phyloP scores from a whole-genome alignment of 179 eudicot genomes.

The Silene vulgaris region DNA sequence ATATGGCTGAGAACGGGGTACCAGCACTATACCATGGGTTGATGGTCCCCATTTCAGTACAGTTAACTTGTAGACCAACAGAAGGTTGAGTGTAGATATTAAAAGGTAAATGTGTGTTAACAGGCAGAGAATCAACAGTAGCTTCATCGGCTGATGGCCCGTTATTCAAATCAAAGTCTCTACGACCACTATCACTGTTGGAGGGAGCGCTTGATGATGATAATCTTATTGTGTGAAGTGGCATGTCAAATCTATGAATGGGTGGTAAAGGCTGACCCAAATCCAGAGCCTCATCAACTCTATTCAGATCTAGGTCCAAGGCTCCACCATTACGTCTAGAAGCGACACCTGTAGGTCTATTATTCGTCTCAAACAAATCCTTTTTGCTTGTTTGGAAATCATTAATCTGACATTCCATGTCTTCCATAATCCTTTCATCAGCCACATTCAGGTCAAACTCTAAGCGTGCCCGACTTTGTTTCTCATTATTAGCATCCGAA shows the following conservation, averaged over 20 bases:
- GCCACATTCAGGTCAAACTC: constrained; percentile 82
- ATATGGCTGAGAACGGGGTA: constrained; percentile 41
- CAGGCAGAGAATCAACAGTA: constrained; percentile 27
- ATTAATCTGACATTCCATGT: constrained; percentile 20
- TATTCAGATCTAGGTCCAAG: constrained; percentile 78
- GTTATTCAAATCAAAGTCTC: constrained; percentile 78
- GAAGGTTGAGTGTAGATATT: constrained; percentile 34
- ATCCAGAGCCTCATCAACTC: constrained; percentile 61
- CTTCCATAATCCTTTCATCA: constrained; percentile 49
- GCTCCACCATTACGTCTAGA: constrained; percentile 38
- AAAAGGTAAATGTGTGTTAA: constrained; percentile 24
- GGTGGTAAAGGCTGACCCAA: constrained; percentile 31
- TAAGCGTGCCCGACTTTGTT: constrained; percentile 38
- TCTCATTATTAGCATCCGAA: constrained; percentile 36
- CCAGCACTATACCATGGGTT: constrained; percentile 65
- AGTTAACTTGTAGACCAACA: constrained; percentile 45
- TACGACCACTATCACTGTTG: constrained; percentile 40
- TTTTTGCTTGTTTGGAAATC: constrained; percentile 16
- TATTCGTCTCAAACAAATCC: constrained; percentile 3
- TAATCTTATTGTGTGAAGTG: constrained; percentile 27
- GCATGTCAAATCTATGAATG: constrained; percentile 28
- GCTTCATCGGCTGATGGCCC: constrained; percentile 70
- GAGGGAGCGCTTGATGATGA: constrained; percentile 31
- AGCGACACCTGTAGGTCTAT: constrained; percentile 11
- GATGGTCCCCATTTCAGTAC: constrained; percentile 37